phyloP scores from a whole-genome alignment of 345 rosid species.

The Populus ilicifolia region DNA sequence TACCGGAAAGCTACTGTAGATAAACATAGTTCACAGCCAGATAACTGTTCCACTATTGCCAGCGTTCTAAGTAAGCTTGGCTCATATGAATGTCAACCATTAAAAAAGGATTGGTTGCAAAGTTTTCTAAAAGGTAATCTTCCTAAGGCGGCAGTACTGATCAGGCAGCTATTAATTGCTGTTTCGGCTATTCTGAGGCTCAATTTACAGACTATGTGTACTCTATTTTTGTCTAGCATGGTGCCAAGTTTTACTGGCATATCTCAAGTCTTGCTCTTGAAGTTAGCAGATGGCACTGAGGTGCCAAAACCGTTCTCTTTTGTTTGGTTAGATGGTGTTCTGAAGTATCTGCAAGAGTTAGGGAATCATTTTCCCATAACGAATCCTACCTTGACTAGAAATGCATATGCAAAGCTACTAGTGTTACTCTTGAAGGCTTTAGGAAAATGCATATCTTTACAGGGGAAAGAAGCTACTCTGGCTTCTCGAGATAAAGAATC shows the following conservation, averaged over 20 bases:
- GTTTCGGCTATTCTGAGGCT: slow-evolving; percentile 68
- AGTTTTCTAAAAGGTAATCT: slow-evolving; percentile 53
- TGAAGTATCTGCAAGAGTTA: slow-evolving; percentile 69
- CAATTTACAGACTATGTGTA: slow-evolving; percentile 40
- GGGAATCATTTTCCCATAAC: slow-evolving; percentile 50
- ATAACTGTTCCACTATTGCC: slow-evolving; percentile 29
- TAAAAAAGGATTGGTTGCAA: slow-evolving; percentile 40
- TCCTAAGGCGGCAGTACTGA: slow-evolving; percentile 49
- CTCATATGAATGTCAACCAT: slow-evolving; percentile 24
- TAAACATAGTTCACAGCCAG: slow-evolving; percentile 3
- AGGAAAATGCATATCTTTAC: slow-evolving; percentile 81
- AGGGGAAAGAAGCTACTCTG: slow-evolving; percentile 69
- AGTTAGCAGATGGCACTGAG: slow-evolving; percentile 45
- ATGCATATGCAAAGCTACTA: slow-evolving; percentile 51
- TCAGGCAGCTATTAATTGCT: slow-evolving; percentile 71
- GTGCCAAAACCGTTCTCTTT: slow-evolving; percentile 46
- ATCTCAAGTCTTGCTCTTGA: slow-evolving; percentile 51
- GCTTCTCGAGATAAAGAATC: slow-evolving; percentile 71
- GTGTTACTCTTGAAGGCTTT: slow-evolving; percentile 64
- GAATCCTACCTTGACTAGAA: slow-evolving; percentile 39
- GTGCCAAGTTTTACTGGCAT: slow-evolving; percentile 42
- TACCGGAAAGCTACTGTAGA: slow-evolving; percentile 6
- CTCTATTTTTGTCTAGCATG: slow-evolving; percentile 40
- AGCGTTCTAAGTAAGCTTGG: slow-evolving; percentile 32
- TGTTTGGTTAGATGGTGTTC: slow-evolving; percentile 80